Percentiles rank a stretch among this genome's conserved stretches.
phyloP scores from a whole-genome alignment of 2,329 filamentous ascomycete genomes.

The Cordyceps farinosa region DNA sequence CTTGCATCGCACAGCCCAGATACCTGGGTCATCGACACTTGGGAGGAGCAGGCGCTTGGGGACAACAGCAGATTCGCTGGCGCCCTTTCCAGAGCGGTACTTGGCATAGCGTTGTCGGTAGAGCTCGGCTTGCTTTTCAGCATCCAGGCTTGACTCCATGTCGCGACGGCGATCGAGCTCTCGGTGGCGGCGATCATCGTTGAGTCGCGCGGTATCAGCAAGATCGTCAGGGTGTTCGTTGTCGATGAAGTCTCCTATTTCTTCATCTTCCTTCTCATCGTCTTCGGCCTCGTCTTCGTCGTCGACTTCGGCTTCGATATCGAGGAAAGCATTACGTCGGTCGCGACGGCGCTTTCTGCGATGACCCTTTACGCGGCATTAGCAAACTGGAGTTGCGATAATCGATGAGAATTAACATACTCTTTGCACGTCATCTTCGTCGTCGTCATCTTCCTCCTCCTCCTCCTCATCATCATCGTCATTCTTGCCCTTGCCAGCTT shows the following conservation, averaged over 20 bases:
- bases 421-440: constrained; percentile 66
- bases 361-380: constrained; percentile 45
- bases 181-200: constrained; percentile 88
- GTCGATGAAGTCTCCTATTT: constrained; percentile 78
- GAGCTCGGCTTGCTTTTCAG: constrained; percentile 86
- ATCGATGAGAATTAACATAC: constrained; percentile 35
- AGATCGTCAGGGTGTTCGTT: constrained; percentile 90
- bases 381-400: constrained; percentile 12
- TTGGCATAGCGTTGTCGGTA: constrained; percentile 87
- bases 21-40: constrained; percentile 90
- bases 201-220: constrained; percentile 72
- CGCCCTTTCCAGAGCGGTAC: constrained; percentile 66
- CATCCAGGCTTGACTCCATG: constrained; percentile 81
- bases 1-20: constrained; percentile 91
- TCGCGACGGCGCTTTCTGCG: constrained; percentile 79
- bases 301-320: constrained; percentile 97
- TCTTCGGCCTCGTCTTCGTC: constrained; percentile 87
- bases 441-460: constrained; percentile 50
- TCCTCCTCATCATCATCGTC: constrained; percentile 35
- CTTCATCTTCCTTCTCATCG: constrained; percentile 84
- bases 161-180: constrained; percentile 92
- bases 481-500: constrained; percentile 34
- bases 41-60: constrained; percentile 85
- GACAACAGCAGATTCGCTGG: constrained; percentile 70
- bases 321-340: constrained; percentile 81